Evolutionary conservation across 1,284 basidiomycete genomes (phyloP).

Genomic region (Moniliophthora roreri): DNA sequence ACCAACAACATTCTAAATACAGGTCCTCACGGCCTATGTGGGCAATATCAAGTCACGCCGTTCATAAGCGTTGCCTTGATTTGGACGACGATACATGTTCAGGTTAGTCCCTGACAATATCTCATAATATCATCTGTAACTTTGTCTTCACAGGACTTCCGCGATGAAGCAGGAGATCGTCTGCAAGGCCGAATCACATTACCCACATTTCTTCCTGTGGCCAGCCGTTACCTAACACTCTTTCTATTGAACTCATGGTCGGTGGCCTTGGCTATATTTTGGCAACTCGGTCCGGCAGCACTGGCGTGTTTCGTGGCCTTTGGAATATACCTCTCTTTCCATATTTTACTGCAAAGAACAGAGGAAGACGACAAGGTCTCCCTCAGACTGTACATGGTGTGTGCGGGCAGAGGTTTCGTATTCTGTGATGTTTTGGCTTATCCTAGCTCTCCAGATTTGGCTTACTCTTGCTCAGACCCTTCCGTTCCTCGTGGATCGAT

Average conservation of each 20-base stretch:
- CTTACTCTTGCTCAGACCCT: no score
- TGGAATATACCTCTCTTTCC: constrained; percentile 21
- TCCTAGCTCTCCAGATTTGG: no score
- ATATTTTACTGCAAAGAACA: constrained; percentile 21
- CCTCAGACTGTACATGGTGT: constrained; percentile 13
- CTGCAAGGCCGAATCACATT: constrained; percentile 36
- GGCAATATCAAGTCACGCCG: constrained; percentile 26
- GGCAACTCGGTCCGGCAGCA: constrained; percentile 17
- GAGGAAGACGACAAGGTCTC: constrained; percentile 24
- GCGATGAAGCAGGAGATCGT: constrained; percentile 38
- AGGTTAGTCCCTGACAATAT: constrained; percentile 16
- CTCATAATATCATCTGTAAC: constrained; percentile 28
- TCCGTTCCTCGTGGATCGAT: no score
- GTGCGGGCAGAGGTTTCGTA: no score
- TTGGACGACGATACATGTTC: constrained; percentile 14
- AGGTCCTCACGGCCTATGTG: constrained; percentile 18
- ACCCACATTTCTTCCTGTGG: constrained; percentile 32
- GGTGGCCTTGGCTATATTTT: constrained; percentile 17
- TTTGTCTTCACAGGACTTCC: constrained; percentile 38
- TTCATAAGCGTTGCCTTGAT: constrained; percentile 14
- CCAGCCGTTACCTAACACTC: constrained; percentile 25
- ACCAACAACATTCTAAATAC: constrained; percentile 23
- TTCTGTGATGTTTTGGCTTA: no score
- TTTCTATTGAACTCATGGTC: constrained; percentile 25
- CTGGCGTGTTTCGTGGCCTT: constrained; percentile 16